Conservation (phyloP, 2,329 filamentous ascomycete species). For the Fusarium graminum region DNA sequence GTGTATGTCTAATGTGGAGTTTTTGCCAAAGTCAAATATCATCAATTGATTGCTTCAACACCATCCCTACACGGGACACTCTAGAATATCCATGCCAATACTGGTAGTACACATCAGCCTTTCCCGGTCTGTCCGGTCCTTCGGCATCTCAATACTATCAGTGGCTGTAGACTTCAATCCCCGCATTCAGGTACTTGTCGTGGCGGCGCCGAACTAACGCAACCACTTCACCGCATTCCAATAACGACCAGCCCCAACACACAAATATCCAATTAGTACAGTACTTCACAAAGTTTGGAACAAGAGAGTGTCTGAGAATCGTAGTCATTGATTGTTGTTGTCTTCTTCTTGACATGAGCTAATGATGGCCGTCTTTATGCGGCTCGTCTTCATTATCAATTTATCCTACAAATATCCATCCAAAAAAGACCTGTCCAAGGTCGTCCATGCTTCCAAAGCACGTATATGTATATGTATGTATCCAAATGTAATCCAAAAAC, state of each 20-base stretch:
- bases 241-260: slow-evolving; percentile 13
- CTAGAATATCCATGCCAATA: slow-evolving; percentile 15
- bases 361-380: slow-evolving; percentile 29
- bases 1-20: neutral
- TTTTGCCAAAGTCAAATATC: neutral
- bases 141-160: slow-evolving; percentile 13
- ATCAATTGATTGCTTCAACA: neutral
- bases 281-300: neutral
- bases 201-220: slow-evolving; percentile 26
- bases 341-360: slow-evolving; percentile 33
- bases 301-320: slow-evolving; percentile 4
- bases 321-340: slow-evolving; percentile 37
- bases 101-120: slow-evolving; percentile 6
- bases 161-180: slow-evolving; percentile 33
- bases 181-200: slow-evolving; percentile 32
- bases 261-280: neutral
- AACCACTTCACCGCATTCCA: slow-evolving; percentile 33
- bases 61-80: slow-evolving; percentile 1
- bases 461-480: slow-evolving; percentile 31
- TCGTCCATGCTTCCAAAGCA: slow-evolving; percentile 40
- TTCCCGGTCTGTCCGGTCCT: slow-evolving; percentile 5
- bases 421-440: slow-evolving; percentile 44
- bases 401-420: slow-evolving; percentile 37
- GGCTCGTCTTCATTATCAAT: slow-evolving; percentile 44
- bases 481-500: slow-evolving; percentile 34